Evolutionary conservation across 768 basidiomycete species (phyloP), one percentile per base, ranked within the genome.

Genomic region (Lactarius sp.): DNA sequence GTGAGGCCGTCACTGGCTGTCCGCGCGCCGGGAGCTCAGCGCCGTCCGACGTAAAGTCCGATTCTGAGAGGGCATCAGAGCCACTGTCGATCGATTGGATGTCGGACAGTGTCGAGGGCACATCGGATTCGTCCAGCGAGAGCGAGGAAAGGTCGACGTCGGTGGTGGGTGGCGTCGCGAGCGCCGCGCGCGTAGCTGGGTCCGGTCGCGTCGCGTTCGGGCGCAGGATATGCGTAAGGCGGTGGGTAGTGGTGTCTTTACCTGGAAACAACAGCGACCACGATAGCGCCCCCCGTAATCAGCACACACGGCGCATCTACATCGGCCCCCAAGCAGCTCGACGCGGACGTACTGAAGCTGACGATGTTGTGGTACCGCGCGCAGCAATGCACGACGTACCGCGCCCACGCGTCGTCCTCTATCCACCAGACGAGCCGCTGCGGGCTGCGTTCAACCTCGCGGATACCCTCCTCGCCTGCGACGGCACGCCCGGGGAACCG

Each of bases 321-420:
- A 37, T 12, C 36, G 6, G 6, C 36, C 10, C 10, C 36, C 36
- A 37, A 37, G 39, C 27, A 27, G 27, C 27, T 41, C 9, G 13
- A 41, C 12, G 14, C 13, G 47, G 34, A 78, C 88, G 69, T 73
- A 90, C 90, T 92, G 78, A 85, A 93, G 75, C 87, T 88, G 69
- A 92, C 86, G 63, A 93, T 73, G 62, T 85, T 84, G 72, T 92
- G 83, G 73, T 87, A 92, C 42, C 90, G 79, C 47, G 90, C 89
- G 62, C 88, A 86, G 67, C 90, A 92, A 67, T 94, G 91, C 6
- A 92, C 84, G 52, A 92, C 82, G 69, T 90, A 92, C 37, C 91
- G 80, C 34, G 87, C 84, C 75, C 91, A 92, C 0, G 84, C 78
- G 69, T 90, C 87, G 61, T 87, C 81, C 6, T 77, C 69, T 63